Conservation (phyloP, 306 rosid species). For the Castanospermum australe region DNA sequence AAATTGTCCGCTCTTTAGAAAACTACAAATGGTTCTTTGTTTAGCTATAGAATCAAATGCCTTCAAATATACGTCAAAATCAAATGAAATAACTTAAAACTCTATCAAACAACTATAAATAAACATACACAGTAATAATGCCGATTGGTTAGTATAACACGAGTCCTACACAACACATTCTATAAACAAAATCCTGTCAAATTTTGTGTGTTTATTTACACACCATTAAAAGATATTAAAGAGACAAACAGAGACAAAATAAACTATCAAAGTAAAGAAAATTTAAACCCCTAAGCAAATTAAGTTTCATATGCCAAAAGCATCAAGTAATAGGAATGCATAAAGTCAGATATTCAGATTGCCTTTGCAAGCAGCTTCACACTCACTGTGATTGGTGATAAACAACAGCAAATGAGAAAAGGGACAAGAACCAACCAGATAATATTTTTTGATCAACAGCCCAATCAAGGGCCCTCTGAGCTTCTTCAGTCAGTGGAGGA, state of each 20-base stretch:
- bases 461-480: conserved; percentile 76
- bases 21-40: not conserved
- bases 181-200: not conserved
- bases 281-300: not conserved
- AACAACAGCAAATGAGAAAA: conserved; percentile 15
- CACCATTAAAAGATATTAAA: not conserved
- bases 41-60: not conserved
- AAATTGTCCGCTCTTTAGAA: not conserved
- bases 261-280: not conserved
- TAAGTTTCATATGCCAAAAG: not conserved
- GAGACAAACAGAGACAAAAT: not conserved
- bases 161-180: too few species aligned
- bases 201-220: not conserved
- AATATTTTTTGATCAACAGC: conserved; percentile 61
- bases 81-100: not conserved
- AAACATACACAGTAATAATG: too few species aligned
- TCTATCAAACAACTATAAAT: not conserved
- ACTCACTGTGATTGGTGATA: not conserved
- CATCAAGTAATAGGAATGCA: not conserved
- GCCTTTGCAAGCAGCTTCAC: conserved; percentile 4
- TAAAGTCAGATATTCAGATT: not conserved
- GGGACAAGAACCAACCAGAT: conserved; percentile 47
- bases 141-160: too few species aligned
- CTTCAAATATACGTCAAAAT: not conserved
- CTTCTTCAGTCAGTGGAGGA: conserved; percentile 67